Evolutionary conservation across 108 stramenopile species (phyloP).

Genomic region (Skeletonema marinoi): DNA sequence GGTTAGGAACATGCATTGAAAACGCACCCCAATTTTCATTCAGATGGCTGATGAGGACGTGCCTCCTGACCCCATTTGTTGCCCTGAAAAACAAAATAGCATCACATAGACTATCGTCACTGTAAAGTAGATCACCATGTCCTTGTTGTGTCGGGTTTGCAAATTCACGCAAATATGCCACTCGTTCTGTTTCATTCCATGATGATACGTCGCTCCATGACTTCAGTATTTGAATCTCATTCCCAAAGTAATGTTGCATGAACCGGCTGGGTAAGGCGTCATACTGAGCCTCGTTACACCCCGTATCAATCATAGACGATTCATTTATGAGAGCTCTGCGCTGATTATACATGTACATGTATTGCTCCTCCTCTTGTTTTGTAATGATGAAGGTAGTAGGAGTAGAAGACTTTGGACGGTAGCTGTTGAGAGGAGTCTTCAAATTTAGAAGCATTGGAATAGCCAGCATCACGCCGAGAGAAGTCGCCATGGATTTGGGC

Average conservation of each 20-base stretch:
- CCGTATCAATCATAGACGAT: background rate
- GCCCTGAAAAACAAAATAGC: background rate
- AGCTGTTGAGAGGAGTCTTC: no score
- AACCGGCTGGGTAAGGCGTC: background rate
- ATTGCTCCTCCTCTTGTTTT: no score
- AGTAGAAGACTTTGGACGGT: no score
- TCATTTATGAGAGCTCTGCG: constrained; percentile 12
- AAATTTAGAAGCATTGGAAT: no score
- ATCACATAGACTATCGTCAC: background rate
- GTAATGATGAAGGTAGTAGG: no score
- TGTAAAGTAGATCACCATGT: constrained; percentile 13
- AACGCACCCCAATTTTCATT: constrained; percentile 63
- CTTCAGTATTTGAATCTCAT: background rate
- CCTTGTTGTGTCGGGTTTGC: background rate
- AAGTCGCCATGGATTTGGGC: no score
- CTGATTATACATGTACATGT: constrained; percentile 12
- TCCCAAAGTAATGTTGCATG: background rate
- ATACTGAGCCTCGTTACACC: no score
- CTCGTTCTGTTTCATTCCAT: background rate
- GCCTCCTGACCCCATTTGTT: constrained; percentile 32
- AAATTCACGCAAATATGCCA: background rate
- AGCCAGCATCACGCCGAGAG: no score
- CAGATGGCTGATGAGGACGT: constrained; percentile 41
- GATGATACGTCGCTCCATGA: background rate
- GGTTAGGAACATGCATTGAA: constrained; percentile 29